phyloP scores from a whole-genome alignment of 495 filamentous ascomycete species.

The Aspergillus bertholletiae region DNA sequence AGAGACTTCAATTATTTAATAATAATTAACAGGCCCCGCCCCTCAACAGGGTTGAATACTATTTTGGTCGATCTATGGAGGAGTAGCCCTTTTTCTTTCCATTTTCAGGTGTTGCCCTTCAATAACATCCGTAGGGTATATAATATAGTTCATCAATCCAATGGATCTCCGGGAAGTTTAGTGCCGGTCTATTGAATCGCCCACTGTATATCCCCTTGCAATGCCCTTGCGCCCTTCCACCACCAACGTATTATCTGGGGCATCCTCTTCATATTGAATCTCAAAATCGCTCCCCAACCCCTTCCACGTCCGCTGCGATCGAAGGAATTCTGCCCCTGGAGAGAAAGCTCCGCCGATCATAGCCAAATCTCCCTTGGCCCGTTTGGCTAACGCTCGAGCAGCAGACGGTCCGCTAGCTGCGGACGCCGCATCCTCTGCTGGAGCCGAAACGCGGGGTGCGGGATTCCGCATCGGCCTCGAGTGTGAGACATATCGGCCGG shows the following conservation, averaged over 20 bases:
- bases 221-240: conserved; percentile 87
- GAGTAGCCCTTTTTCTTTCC: background rate
- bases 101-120: background rate
- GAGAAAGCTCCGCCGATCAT: conserved; percentile 77
- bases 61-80: background rate
- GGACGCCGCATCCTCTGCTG: conserved; percentile 30
- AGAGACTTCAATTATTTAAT: background rate
- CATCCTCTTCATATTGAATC: conserved; percentile 58
- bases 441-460: conserved; percentile 27
- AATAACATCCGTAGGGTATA: background rate
- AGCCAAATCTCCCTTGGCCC: conserved; percentile 67
- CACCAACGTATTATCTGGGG: conserved; percentile 48
- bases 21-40: background rate
- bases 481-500: conserved; percentile 78
- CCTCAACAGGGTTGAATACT: background rate
- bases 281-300: conserved; percentile 87
- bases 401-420: conserved; percentile 27
- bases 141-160: conserved; percentile 1
- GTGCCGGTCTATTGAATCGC: conserved; percentile 44
- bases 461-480: conserved; percentile 70
- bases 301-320: conserved; percentile 82
- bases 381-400: conserved; percentile 49
- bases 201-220: conserved; percentile 84
- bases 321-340: conserved; percentile 84
- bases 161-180: conserved; percentile 16